A percentile compares a stretch with the other conserved stretches of the same genome.
phyloP scores from a whole-genome alignment of 495 filamentous ascomycete genomes.

The Aspergillus sparsus region DNA sequence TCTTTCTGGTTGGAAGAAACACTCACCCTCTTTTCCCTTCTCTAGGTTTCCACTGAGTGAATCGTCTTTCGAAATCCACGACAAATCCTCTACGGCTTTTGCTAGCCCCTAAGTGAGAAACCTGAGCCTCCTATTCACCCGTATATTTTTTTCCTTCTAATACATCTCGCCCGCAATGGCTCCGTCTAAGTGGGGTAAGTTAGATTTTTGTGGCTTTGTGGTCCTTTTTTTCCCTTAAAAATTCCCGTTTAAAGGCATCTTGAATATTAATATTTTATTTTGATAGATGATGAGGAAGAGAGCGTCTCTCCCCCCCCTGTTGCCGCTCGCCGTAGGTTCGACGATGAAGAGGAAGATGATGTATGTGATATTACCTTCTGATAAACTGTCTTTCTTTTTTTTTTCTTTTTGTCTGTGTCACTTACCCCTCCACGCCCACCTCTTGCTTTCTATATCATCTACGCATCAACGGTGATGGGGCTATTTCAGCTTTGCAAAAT shows the following conservation, averaged over 20 bases:
- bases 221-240: neutral
- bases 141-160: conserved; percentile 19
- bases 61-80: conserved; percentile 4
- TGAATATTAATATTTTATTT: conserved; percentile 7
- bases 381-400: neutral
- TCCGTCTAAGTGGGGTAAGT: conserved; percentile 55
- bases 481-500: neutral
- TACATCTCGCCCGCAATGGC: conserved; percentile 39
- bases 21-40: conserved; percentile 16
- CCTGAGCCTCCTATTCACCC: neutral
- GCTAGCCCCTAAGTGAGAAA: neutral
- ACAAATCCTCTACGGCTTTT: conserved; percentile 4
- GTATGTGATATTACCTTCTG: conserved; percentile 50
- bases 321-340: conserved; percentile 66
- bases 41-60: conserved; percentile 6
- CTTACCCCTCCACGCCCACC: neutral
- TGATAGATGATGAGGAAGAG: conserved; percentile 67
- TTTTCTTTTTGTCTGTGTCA: neutral
- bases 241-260: neutral
- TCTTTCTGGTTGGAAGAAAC: conserved; percentile 8
- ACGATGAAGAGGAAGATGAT: conserved; percentile 93
- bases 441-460: neutral
- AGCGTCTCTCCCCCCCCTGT: conserved; percentile 64
- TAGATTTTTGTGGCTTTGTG: conserved; percentile 19
- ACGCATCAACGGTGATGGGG: neutral